Evolutionary conservation across 177 flowering plant genomes (phyloP), one percentile per base, ranked within the genome.

Genomic region (Vitis hybrid): DNA sequence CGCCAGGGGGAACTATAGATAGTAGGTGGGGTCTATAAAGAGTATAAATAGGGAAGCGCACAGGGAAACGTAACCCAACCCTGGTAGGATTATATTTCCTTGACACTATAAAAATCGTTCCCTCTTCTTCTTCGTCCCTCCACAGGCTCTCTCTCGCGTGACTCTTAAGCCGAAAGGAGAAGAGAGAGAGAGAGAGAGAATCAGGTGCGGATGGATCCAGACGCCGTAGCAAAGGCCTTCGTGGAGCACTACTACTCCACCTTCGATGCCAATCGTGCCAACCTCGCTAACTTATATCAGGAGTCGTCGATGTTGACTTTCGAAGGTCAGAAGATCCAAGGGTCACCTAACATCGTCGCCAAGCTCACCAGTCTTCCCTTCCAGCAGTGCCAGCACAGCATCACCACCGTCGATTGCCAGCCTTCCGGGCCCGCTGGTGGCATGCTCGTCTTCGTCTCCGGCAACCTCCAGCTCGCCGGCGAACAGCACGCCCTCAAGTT

Each of bases 161-260:
- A 60, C 9, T 51, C 16, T 35, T 13, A 46, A 27, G 71, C 57
- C 14, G 27, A 56, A 56, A 3, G 14, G 13, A 6, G 9, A 18
- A 70, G 19, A 6, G 9, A 18, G 66, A 69, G 19, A 14, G n/a
- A 16, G 30, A 24, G 46, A 50, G 50, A 51, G 8, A 24, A 11
- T 21, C 15, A 54, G 40, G 54, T 30, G 58, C 16, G 66, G 32
- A 91, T 91, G 97, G 93, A 88, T 86, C 85, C 91, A 21, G 94
- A 91, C 67, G 68, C 86, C 3, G 77, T 90, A 30, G 84, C 94
- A 0, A 88, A 81, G 80, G 91, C 91, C 1, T 92, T 92, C 76
- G 94, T 92, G 62, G 91, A 88, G 78, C 97, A 92, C 86, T 92
- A 90, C 83, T 92, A 92, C 84, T 11, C 87, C 19, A 83, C 89